Evolutionary conservation across 768 basidiomycete species (phyloP).

Genomic region (Tylopilus cervinicoccineus): DNA sequence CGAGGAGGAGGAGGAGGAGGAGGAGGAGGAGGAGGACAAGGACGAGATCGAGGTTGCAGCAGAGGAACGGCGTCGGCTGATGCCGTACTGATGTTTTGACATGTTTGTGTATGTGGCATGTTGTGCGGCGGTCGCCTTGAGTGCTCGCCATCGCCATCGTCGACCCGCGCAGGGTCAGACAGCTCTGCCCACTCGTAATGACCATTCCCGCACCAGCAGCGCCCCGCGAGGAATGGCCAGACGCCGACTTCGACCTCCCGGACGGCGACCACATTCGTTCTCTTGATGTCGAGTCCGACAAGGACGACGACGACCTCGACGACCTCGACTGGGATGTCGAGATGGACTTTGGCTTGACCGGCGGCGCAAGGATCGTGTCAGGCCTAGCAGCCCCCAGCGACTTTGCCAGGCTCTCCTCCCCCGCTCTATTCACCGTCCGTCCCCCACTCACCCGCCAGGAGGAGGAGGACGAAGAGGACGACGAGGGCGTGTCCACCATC

Average conservation of each 20-base stretch:
- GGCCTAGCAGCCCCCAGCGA: conserved; percentile 39
- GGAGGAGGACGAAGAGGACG: conserved; percentile 62
- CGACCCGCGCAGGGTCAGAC: not conserved
- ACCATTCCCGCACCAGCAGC: conserved; percentile 57
- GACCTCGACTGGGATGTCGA: conserved; percentile 75
- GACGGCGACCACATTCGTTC: conserved; percentile 68
- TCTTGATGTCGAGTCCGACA: conserved; percentile 55
- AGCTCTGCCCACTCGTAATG: conserved; percentile 39
- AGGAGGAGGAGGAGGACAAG: conserved; percentile 40
- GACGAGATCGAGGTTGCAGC: too few relatives aligned
- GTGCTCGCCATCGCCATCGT: too few relatives aligned
- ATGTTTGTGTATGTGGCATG: conserved; percentile 15
- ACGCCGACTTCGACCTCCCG: conserved; percentile 83
- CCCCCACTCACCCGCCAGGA: conserved; percentile 52
- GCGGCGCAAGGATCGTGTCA: conserved; percentile 45
- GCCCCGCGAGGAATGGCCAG: conserved; percentile 76
- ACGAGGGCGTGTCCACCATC: conserved; percentile 82
- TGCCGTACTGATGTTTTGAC: conserved; percentile 9
- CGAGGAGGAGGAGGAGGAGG: conserved; percentile 47
- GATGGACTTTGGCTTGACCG: conserved; percentile 62
- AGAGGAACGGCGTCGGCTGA: too few relatives aligned
- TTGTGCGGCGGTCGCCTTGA: too few relatives aligned
- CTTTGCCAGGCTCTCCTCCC: conserved; percentile 29
- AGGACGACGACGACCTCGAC: conserved; percentile 47
- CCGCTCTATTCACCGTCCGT: conserved; percentile 49